Evolutionary conservation across 345 rosid genomes (phyloP).

Genomic region (Corchorus capsularis): DNA sequence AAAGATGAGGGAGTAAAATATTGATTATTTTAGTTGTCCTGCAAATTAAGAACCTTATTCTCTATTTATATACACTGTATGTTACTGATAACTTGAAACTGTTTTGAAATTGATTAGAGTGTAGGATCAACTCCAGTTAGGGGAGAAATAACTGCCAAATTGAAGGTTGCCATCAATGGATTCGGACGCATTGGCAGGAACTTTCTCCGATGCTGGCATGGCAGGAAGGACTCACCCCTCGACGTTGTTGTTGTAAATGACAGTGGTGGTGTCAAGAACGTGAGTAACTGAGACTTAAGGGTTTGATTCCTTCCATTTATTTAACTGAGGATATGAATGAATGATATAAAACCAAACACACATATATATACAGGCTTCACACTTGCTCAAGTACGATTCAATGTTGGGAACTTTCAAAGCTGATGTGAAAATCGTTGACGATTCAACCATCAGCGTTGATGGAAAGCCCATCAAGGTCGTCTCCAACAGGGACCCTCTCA

Average conservation of each 20-base stretch:
- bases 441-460: slow-evolving; percentile 83
- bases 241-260: slow-evolving; percentile 92
- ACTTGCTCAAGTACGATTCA: slow-evolving; percentile 94
- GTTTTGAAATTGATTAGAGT: slow-evolving; percentile 36
- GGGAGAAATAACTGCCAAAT: slow-evolving; percentile 74
- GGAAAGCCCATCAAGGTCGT: slow-evolving; percentile 89
- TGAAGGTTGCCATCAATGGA: slow-evolving; percentile 97
- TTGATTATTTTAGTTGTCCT: neutral
- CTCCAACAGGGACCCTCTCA: slow-evolving; percentile 87
- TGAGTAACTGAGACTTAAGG: slow-evolving; percentile 34
- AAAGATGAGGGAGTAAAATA: neutral
- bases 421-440: slow-evolving; percentile 79
- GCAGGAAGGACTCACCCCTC: slow-evolving; percentile 87
- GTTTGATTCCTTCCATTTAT: too few relatives aligned
- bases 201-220: slow-evolving; percentile 99
- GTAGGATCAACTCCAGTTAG: slow-evolving; percentile 49
- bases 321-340: neutral
- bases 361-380: slow-evolving; percentile 71
- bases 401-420: slow-evolving; percentile 96
- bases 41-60: neutral
- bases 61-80: too few relatives aligned
- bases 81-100: slow-evolving; percentile 10
- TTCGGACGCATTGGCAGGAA: slow-evolving; percentile 98
- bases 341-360: neutral
- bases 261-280: slow-evolving; percentile 99